Base-by-base conservation (phyloP, 83 land plant genomes). In the Isoetes engelmannii region DNA sequence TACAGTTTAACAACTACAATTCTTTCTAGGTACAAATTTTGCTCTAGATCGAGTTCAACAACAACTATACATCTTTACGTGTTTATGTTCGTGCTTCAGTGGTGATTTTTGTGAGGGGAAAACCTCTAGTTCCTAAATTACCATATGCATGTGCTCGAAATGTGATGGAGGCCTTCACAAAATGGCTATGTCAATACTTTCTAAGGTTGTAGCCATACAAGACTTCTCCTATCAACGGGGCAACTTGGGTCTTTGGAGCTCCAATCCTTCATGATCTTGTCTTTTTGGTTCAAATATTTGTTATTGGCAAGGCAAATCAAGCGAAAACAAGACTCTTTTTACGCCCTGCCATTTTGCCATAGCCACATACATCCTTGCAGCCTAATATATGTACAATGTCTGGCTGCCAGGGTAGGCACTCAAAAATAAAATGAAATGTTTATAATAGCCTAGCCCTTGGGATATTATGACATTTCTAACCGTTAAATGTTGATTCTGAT, bases 11-110 rank as follows among this genome's bases (percentile, higher is more conserved):
- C n/a, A n/a, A n/a, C n/a, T n/a, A n/a, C 63, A 45, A 66, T 73
- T 6, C 15, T 49, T 28, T 65, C 37, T 84, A 86, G 89, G 87
- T 87, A 48, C 81, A 80, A 48, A 55, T 43, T 87, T 69, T 75
- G 82, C 85, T 54, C 75, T 87, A 0, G 72, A 56, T 59, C 78
- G 78, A 48, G 78, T 88, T 47, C 82, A 72, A 6, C 85, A 84
- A 19, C 82, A 86, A 66, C 83, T 88, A 9, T 76, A 72, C 69
- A 44, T 85, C 92, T 48, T 77, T 84, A 43, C 79, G 70, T n/a
- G 96, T 86, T 66, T 91, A 86, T 61, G 68, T 84, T 10, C 85
- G 86, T 41, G 96, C 96, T 44, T 75, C 96, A 9, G 90, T 91
- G 42, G 96, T 92, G 21, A 53, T 91, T 19, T 82, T 80, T 68